Base-by-base conservation (phyloP, 345 rosid genomes). In the Turritis glabra region DNA sequence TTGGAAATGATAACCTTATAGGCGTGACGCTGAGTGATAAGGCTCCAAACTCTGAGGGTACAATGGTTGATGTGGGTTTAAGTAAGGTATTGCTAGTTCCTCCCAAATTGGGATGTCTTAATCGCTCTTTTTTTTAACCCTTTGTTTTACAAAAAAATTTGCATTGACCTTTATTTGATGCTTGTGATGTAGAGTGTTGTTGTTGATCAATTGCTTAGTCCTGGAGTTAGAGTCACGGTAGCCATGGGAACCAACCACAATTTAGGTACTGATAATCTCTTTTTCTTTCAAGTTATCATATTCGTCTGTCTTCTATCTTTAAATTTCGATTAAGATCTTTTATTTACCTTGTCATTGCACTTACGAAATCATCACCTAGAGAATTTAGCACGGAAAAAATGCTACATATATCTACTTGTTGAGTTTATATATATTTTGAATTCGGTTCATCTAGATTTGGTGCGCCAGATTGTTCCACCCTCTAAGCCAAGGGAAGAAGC, bases 61-160 rank as follows among this genome's bases (percentile, higher is more conserved):
- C 93, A 5, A 56, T 86, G 69, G 96, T 92, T 48, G 96, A 95
- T 69, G 99, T 95, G 37, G 99, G 99, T 64, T 80, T 95, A 80
- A 86, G 80, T 76, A 89, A 92, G 97, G 99, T 88, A 81, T 1
- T 48, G 25, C 29, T 43, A 33, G 41, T 40, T 76, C 56, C 33
- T 75, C 22, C 35, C 13, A 3, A 50, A 21, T 23, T 47, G 13
- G 14, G 18, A 22, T 64, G n/a, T 69, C 51, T 55, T 47, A 52
- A 0, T 19, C 15, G 0, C 35, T 1, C 52, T 12, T 15, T n/a
- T 22, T 60, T 59, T 5, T 17, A 3, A 27, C 4, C 3, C 13
- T 66, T 38, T 38, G 4, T 60, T 14, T 13, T 27, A 18, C 41
- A 41, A 37, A 19, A 1, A 12, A 2, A 14, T 2, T 60, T 30